These are phyloP conservation scores for Parasarocladium wereldwijsianum DNA, from an alignment of 2,329 filamentous ascomycete species.

Conservation along the genomic window DNA sequence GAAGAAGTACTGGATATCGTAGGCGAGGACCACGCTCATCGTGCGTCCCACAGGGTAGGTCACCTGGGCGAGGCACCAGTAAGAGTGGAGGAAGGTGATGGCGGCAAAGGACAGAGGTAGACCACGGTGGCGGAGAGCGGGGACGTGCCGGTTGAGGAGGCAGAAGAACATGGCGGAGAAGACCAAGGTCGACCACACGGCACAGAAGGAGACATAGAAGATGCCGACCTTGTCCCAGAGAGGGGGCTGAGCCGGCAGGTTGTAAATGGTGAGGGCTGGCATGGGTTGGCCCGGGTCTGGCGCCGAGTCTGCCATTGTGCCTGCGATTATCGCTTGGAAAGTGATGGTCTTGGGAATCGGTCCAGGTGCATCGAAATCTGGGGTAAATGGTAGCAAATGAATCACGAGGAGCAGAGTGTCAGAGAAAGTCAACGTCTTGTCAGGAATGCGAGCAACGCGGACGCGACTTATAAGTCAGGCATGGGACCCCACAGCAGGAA, in stretches of 20 bases:
- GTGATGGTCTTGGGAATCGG: too few relatives aligned
- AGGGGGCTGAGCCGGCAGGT: slow-evolving; percentile 11
- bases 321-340: too few relatives aligned
- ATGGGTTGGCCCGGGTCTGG: too few relatives aligned
- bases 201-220: slow-evolving; percentile 14
- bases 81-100: slow-evolving; percentile 20
- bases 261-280: slow-evolving; percentile 13
- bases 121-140: slow-evolving; percentile 24
- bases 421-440: too few relatives aligned
- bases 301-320: too few relatives aligned
- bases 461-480: too few relatives aligned
- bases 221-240: slow-evolving; percentile 14
- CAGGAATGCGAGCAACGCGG: too few relatives aligned
- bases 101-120: slow-evolving; percentile 19
- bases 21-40: slow-evolving; percentile 24
- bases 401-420: too few relatives aligned
- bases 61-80: slow-evolving; percentile 26
- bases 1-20: slow-evolving; percentile 39
- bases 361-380: too few relatives aligned
- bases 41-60: slow-evolving; percentile 25
- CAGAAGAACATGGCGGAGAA: slow-evolving; percentile 21
- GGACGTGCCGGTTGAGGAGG: slow-evolving; percentile 15
- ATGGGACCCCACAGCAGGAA: too few relatives aligned
- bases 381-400: too few relatives aligned
- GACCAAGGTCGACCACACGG: slow-evolving; percentile 14